Conservation (phyloP, 352 stramenopile species). For the Phytophthora citricola region DNA sequence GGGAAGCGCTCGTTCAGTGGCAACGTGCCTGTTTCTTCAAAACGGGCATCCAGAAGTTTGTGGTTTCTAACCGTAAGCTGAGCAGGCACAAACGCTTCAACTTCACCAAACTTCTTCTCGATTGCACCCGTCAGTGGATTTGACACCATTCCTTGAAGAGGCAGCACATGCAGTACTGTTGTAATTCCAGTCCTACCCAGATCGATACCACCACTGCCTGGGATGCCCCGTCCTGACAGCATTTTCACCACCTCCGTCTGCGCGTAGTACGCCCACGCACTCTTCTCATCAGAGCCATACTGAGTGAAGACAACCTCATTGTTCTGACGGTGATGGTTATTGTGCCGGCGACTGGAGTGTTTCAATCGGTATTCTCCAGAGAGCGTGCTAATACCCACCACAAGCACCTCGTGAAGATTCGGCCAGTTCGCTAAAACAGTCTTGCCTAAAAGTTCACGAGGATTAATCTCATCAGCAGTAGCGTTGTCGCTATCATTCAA, state of each 20-base stretch:
- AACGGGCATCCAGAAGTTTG: constrained; percentile 94
- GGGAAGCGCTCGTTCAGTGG: constrained; percentile 93
- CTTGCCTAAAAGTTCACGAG: constrained; percentile 59
- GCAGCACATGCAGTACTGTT: constrained; percentile 83
- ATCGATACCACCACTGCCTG: constrained; percentile 93
- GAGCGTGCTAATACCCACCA: constrained; percentile 79
- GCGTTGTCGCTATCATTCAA: constrained; percentile 26
- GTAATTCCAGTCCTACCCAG: constrained; percentile 88
- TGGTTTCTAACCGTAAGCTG: constrained; percentile 94
- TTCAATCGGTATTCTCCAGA: constrained; percentile 69
- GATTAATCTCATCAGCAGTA: constrained; percentile 37
- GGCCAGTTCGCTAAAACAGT: constrained; percentile 98
- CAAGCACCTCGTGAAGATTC: constrained; percentile 96
- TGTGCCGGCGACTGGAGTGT: constrained; percentile 25
- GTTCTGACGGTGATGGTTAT: constrained; percentile 23
- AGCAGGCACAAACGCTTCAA: constrained; percentile 96
- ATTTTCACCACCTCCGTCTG: constrained; percentile 75
- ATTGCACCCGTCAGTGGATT: constrained; percentile 93
- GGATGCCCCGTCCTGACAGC: constrained; percentile 73
- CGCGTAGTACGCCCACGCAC: constrained; percentile 69
- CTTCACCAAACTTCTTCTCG: constrained; percentile 96
- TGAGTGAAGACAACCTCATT: constrained; percentile 49
- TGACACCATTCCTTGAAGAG: constrained; percentile 93
- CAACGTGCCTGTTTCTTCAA: constrained; percentile 87
- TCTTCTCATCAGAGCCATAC: constrained; percentile 64